phyloP scores from a whole-genome alignment of 2,329 filamentous ascomycete species.

The Gaeumannomyces sp. region DNA sequence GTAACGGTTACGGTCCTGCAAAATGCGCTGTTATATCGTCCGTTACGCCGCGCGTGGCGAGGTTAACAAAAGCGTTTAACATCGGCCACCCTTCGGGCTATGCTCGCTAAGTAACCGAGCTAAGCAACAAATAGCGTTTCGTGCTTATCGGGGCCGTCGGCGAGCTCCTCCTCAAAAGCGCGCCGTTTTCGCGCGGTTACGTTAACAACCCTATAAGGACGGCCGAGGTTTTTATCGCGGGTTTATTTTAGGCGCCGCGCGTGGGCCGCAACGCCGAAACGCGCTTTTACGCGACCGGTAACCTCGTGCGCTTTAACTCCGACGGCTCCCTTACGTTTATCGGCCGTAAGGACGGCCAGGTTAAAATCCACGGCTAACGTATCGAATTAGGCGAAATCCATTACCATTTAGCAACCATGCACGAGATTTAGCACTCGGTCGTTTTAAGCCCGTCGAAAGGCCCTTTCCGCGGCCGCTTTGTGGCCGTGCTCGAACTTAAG shows the following conservation, averaged over 20 bases:
- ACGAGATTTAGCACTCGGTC: neutral
- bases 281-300: slow-evolving; percentile 7
- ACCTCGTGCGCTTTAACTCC: neutral
- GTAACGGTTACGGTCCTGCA: neutral
- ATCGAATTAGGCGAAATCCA: slow-evolving; percentile 10
- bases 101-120: neutral
- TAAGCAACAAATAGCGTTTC: neutral
- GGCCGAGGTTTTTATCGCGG: slow-evolving; percentile 1
- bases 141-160: neutral
- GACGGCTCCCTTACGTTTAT: slow-evolving; percentile 3
- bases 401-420: neutral
- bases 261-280: neutral
- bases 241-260: neutral
- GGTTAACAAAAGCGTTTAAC: neutral
- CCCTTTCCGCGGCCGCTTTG: neutral
- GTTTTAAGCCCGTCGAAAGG: neutral
- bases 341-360: slow-evolving; percentile 3
- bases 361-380: slow-evolving; percentile 9
- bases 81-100: slow-evolving; percentile 1
- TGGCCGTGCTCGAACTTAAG: too few relatives aligned
- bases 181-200: neutral
- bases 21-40: neutral
- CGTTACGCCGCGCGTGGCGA: neutral
- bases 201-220: neutral
- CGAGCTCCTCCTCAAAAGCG: slow-evolving; percentile 4